These are phyloP conservation scores for Amanita inopinata DNA, from an alignment of 768 basidiomycete species.

Conservation along the genomic window DNA sequence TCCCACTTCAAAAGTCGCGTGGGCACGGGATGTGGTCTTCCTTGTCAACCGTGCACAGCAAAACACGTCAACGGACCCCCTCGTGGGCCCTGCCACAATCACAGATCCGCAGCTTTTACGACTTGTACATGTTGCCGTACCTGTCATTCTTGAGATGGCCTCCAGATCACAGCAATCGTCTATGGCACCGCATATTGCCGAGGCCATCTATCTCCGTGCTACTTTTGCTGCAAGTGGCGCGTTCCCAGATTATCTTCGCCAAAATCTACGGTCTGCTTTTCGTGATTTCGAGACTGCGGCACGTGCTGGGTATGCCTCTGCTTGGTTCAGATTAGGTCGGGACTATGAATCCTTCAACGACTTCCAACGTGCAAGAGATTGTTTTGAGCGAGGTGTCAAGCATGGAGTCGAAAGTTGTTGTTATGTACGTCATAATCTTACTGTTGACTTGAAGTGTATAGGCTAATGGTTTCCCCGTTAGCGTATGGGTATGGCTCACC, in stretches of 20 bases:
- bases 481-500: constrained; percentile 89
- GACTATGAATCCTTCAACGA: constrained; percentile 91
- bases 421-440: constrained; percentile 45
- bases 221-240: constrained; percentile 65
- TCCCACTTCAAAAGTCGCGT: constrained; percentile 55
- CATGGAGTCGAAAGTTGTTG: constrained; percentile 68
- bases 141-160: constrained; percentile 51
- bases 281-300: constrained; percentile 84
- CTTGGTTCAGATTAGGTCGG: constrained; percentile 87
- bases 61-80: constrained; percentile 28
- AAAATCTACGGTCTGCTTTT: constrained; percentile 75
- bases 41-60: constrained; percentile 56
- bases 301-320: constrained; percentile 61
- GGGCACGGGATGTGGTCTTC: constrained; percentile 77
- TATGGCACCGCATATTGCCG: constrained; percentile 40
- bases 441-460: constrained; percentile 5
- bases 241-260: constrained; percentile 52
- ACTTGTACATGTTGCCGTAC: constrained; percentile 56
- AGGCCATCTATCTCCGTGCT: constrained; percentile 71
- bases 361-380: constrained; percentile 60
- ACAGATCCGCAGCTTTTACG: constrained; percentile 48
- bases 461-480: constrained; percentile 20
- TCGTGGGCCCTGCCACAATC: constrained; percentile 44
- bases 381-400: constrained; percentile 77
- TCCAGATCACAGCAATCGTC: constrained; percentile 19